Evolutionary conservation across 2,329 filamentous ascomycete species (phyloP).

Genomic region (Fusarium stilboides): DNA sequence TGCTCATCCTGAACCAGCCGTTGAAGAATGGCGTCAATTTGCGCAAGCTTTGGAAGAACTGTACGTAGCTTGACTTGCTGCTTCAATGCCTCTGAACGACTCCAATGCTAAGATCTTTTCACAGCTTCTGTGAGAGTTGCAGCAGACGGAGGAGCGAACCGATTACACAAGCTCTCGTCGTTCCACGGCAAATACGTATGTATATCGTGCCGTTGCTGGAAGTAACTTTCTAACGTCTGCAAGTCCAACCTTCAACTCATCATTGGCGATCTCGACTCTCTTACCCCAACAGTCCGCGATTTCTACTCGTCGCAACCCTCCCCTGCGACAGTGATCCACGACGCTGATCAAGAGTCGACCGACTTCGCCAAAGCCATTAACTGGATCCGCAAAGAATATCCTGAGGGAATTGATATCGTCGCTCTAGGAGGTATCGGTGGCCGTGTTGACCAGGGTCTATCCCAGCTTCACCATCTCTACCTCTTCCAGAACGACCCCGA

Average conservation of each 20-base stretch:
- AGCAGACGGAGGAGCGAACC: constrained; percentile 93
- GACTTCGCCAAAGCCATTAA: constrained; percentile 89
- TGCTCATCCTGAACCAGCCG: constrained; percentile 69
- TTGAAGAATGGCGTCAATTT: constrained; percentile 63
- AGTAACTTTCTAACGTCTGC: constrained; percentile 16
- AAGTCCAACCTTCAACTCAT: constrained; percentile 78
- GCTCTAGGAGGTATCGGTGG: constrained; percentile 89
- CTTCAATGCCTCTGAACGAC: background rate
- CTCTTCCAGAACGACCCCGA: constrained; percentile 68
- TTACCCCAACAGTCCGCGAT: constrained; percentile 72
- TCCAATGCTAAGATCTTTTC: constrained; percentile 31
- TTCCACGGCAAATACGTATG: constrained; percentile 62
- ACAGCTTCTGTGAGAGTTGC: constrained; percentile 79
- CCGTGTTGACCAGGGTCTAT: constrained; percentile 92
- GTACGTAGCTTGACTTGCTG: constrained; percentile 53
- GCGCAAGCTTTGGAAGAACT: constrained; percentile 65
- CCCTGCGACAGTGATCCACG: constrained; percentile 74
- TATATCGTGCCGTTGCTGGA: constrained; percentile 17
- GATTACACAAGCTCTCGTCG: constrained; percentile 68
- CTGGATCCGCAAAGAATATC: constrained; percentile 65
- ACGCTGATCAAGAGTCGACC: constrained; percentile 87
- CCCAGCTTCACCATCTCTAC: constrained; percentile 88
- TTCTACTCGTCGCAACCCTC: constrained; percentile 73
- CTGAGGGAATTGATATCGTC: constrained; percentile 73
- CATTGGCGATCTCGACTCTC: constrained; percentile 92